Evolutionary conservation across 805 yeast species (phyloP), one percentile per base, ranked within the genome.

Genomic region (Komagataella pseudopastoris): DNA sequence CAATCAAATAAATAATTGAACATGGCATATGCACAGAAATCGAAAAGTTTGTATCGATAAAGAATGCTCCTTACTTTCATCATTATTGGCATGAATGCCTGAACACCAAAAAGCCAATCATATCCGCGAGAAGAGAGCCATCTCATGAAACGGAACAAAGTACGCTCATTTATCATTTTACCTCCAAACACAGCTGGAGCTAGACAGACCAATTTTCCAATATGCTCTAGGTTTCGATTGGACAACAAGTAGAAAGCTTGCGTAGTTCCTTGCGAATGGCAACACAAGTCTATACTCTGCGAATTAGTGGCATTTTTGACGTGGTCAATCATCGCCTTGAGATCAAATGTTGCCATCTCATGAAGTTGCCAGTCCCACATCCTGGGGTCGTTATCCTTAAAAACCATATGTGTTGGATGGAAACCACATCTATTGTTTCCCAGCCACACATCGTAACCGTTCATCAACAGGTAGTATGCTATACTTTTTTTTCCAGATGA

Each of bases 181-280:
- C 98, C 98, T 0, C 95, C 95, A 61, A 79, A 93, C 2, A 89
- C 82, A 0, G 98, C 98, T 0, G 99, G 98, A 0, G 97, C 86
- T 51, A 91, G 66, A 0, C 91, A 87, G 24, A 87, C 71, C 60
- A 88, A 87, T 51, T 77, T 74, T 51, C 81, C 82, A 17, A 91
- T 64, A 55, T 80, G 81, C 3, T 69, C 66, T 23, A 45, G 16
- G 46, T 63, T 62, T 44, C 74, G 75, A 50, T 70, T 68, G 16
- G 84, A 75, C 43, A 93, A 68, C 49, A 88, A 78, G 59, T 85
- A 68, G 51, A 88, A 84, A 0, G 85, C 74, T 64, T 90, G 96
- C 0, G 96, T 80, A 1, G 96, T 89, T 0, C 98, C 98, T 66
- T 93, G 98, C 14, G 95, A 87, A 63, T 91, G 99, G 1, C 90